Percentiles rank a stretch among this genome's conserved stretches.
phyloP scores from a whole-genome alignment of 2,329 filamentous ascomycete species.

The Phialophora expanda region DNA sequence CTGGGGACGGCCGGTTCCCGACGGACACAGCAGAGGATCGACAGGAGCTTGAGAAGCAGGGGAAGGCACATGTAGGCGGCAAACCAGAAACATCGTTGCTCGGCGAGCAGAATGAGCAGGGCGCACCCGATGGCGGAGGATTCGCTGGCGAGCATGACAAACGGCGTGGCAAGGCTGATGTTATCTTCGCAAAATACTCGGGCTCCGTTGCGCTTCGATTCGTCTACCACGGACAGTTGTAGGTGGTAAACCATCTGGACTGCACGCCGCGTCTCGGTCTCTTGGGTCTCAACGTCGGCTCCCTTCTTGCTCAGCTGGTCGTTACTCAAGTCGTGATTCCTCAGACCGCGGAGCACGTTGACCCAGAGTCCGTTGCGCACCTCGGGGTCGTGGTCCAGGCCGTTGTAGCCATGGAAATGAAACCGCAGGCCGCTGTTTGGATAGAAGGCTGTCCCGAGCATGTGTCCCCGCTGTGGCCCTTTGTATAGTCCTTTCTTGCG shows the following conservation, averaged over 20 bases:
- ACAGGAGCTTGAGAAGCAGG: conserved; percentile 2
- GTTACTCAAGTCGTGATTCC: neutral
- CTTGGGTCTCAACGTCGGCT: conserved; percentile 3
- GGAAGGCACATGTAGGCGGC: conserved; percentile 7
- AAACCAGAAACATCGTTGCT: conserved; percentile 5
- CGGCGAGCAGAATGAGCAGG: conserved; percentile 1
- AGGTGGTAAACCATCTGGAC: conserved; percentile 5
- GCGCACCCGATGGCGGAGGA: conserved; percentile 1
- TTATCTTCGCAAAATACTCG: conserved; percentile 2
- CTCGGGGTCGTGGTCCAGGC: conserved; percentile 1
- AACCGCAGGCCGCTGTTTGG: neutral
- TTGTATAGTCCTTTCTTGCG: conserved; percentile 5
- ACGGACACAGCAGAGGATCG: conserved; percentile 1
- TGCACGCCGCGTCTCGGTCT: conserved; percentile 9
- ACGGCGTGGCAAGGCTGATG: conserved; percentile 3
- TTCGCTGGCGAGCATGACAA: conserved; percentile 7
- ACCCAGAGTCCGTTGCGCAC: conserved; percentile 1
- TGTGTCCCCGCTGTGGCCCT: neutral
- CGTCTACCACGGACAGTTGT: neutral
- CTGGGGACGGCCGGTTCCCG: neutral
- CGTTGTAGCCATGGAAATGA: conserved; percentile 2
- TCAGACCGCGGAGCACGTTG: neutral
- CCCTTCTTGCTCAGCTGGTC: neutral
- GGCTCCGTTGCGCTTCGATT: neutral
- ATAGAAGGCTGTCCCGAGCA: conserved; percentile 4